Evolutionary conservation across 192 early-diverging fungal species (phyloP), one percentile per base, ranked within the genome.

Genomic region (Coemansia sp.): DNA sequence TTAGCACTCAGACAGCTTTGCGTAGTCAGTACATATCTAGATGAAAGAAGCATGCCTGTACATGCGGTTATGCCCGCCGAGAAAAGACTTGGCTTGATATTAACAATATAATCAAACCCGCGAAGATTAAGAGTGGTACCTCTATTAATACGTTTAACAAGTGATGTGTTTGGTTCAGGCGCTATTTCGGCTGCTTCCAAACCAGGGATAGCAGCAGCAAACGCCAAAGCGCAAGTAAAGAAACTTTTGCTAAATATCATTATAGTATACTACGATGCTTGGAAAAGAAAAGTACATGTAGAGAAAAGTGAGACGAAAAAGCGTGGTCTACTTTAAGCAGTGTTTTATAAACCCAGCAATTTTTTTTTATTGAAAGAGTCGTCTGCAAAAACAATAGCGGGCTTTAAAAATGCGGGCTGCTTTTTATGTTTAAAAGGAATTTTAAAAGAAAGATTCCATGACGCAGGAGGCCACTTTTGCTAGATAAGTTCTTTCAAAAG

Each of bases 21-120:
- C 26, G 28, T 48, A 28, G 46, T 48, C 20, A 48, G 26, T 9
- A 48, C 46, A 48, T 48, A 48, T 28, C 28, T 48, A 15, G 46
- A 48, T 8, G 46, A 48, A 48, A 48, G 21, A 30, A 48, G 46
- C 10, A 48, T 28, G 20, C 46, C 46, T 5, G 46, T 48, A 28
- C 46, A 48, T 3, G 46, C 46, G 28, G 46, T 28, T n/a, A 31
- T 28, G 5, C 46, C 23, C 3, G 28, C 46, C 13, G 21, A 6
- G n/a, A 28, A 21, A 23, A 28, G 14, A 2, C 6, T 28, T 23
- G 46, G 23, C 19, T 48, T 30, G 26, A 48, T 48, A n/a, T 23
- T 13, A 13, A 48, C 46, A 30, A 48, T 48, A 28, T 48, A 48
- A 23, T 26, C 46, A 14, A 48, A 48, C 23, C 46, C 46, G 2